A percentile compares a stretch with the other conserved stretches of the same genome.
Conservation (phyloP, 164 flowering plant genomes). For the Annona squamosa region DNA sequence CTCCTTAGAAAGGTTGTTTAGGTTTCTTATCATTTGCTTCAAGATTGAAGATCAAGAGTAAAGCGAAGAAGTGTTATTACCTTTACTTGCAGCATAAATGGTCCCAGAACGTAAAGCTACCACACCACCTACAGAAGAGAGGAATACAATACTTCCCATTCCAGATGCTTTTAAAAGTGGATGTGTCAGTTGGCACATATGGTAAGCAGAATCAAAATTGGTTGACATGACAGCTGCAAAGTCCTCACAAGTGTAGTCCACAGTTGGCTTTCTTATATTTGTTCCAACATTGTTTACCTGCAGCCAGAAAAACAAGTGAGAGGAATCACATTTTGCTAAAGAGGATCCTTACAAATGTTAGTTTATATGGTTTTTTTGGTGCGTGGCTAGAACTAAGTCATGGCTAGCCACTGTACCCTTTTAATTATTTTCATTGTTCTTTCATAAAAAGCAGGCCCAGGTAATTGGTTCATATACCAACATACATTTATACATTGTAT, state of each 20-base stretch:
- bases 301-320: background rate
- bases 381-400: too few relatives aligned
- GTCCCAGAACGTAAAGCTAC: constrained; percentile 17
- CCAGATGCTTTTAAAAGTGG: constrained; percentile 48
- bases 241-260: constrained; percentile 37
- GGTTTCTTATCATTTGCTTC: background rate
- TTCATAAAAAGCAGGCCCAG: too few relatives aligned
- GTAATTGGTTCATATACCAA: too few relatives aligned
- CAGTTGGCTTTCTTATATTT: constrained; percentile 23
- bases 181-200: constrained; percentile 47
- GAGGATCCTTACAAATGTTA: background rate
- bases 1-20: background rate
- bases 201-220: constrained; percentile 44
- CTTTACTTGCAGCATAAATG: constrained; percentile 41
- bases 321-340: background rate
- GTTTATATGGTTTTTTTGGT: too few relatives aligned
- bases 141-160: constrained; percentile 37
- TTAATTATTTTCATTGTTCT: too few relatives aligned
- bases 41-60: background rate
- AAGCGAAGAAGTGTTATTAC: constrained; percentile 10
- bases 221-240: constrained; percentile 29
- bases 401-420: too few relatives aligned
- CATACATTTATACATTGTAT: too few relatives aligned
- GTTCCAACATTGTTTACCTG: constrained; percentile 52
- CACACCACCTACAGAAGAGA: constrained; percentile 42